Base-by-base conservation (phyloP, 371 early-diverging fungal genomes). In the Catenaria anguillulae region DNA sequence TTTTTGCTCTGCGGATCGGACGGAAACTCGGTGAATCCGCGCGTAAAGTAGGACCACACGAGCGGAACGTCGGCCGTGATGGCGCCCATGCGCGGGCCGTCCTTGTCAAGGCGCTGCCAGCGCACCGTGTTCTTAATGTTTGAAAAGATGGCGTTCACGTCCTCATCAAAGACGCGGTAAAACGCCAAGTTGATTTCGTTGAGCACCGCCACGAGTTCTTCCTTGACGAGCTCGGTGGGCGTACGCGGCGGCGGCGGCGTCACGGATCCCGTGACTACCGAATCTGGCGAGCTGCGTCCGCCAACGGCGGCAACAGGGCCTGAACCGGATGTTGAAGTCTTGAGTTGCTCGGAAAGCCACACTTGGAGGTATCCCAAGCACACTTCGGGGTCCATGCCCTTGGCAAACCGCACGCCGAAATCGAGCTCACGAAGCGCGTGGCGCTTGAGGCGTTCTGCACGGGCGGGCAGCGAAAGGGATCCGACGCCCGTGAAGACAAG, bases 11-110 rank as follows among this genome's bases (percentile, higher is more conserved):
- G 1, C 2, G 50, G 19, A 0, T 24, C 29, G 50, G 1, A 5
- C 5, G 10, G 29, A 17, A 29, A 13, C 29, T 12, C 24, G 29
- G 73, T 70, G 23, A 61, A 64, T 55, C 88, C 65, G 13, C 85
- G 84, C 0, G 98, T 95, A 65, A 97, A 97, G 69, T 93, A 92
- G 0, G 86, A 86, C 70, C 92, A 89, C 21, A 91, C 84, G 31
- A 97, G 68, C 40, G 91, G 90, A 61, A 79, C 65, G 2, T 54
- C 46, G 15, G 64, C 60, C 33, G 76, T 71, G 19, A 85, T 69
- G 8, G 72, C 68, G n/a, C 82, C 83, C 42, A 80, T 68, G 56
- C 69, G 68, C 34, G 83, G 83, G 1, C 83, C 83, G 62, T 80
- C 60, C 68, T 73, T 79, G 29, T 82, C 89, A 29, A 97, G 70